Evolutionary conservation across 495 filamentous ascomycete genomes (phyloP).

Genomic region (Neurospora sp.): DNA sequence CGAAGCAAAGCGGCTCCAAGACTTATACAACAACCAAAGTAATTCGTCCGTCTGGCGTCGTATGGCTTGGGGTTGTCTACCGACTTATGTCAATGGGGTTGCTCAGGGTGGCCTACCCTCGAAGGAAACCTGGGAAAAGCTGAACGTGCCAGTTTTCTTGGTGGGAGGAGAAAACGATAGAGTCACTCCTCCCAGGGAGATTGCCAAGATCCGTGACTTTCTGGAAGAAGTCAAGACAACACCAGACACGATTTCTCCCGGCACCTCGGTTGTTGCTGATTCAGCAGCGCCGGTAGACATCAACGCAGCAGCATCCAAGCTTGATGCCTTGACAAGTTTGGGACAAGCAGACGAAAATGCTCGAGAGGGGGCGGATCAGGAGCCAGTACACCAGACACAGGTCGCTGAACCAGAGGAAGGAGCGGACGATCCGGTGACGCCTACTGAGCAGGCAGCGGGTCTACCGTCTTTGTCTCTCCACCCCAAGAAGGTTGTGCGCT

Average conservation of each 20-base stretch:
- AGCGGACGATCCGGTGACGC: conserved; percentile 39
- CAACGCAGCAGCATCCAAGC: conserved; percentile 1
- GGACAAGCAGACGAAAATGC: neutral
- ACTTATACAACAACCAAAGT: conserved; percentile 76
- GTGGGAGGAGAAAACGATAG: conserved; percentile 69
- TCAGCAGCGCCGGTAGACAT: conserved; percentile 36
- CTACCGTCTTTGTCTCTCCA: conserved; percentile 31
- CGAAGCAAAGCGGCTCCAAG: conserved; percentile 68
- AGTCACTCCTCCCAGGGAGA: conserved; percentile 59
- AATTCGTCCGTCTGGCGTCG: conserved; percentile 71
- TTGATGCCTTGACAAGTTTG: neutral
- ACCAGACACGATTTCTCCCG: neutral
- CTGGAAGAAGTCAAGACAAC: conserved; percentile 11
- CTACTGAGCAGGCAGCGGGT: conserved; percentile 23
- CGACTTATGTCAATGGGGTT: conserved; percentile 39
- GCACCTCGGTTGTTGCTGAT: conserved; percentile 20
- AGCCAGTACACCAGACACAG: neutral
- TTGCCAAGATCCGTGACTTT: conserved; percentile 50
- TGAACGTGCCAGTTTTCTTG: conserved; percentile 65
- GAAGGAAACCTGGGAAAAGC: conserved; percentile 58
- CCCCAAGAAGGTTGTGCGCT: conserved; percentile 51
- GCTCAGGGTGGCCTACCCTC: conserved; percentile 59
- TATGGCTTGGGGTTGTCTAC: conserved; percentile 66
- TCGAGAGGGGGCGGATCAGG: neutral
- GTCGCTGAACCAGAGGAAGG: conserved; percentile 18